These are phyloP conservation scores for Aspergillus caelatus DNA, from an alignment of 2,329 filamentous ascomycete genomes.

Conservation along the genomic window DNA sequence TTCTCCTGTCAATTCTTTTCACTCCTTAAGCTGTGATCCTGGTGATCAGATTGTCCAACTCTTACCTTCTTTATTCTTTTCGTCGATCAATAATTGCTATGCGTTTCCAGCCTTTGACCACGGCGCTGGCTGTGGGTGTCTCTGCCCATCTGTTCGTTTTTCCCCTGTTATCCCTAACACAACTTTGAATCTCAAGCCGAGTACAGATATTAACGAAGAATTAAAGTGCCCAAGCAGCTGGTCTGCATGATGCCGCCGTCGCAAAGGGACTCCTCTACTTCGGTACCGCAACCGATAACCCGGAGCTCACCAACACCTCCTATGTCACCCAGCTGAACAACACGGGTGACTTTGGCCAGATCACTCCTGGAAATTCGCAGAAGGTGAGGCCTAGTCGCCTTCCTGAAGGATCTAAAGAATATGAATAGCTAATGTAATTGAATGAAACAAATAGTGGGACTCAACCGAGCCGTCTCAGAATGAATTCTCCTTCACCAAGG, in stretches of 20 bases:
- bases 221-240: conserved; percentile 23
- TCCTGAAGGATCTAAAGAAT: not conserved
- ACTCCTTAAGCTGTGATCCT: not conserved
- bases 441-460: conserved; percentile 55
- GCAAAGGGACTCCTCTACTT: conserved; percentile 60
- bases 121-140: conserved; percentile 6
- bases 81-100: not conserved
- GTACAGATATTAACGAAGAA: not conserved
- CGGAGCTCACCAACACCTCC: conserved; percentile 54
- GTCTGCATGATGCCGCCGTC: conserved; percentile 46
- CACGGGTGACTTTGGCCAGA: conserved; percentile 64
- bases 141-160: conserved; percentile 1
- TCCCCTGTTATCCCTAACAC: not conserved
- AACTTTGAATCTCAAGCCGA: not conserved
- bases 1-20: not conserved
- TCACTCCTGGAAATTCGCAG: conserved; percentile 66
- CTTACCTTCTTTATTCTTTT: not conserved
- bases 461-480: conserved; percentile 60
- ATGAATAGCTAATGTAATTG: not conserved
- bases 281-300: conserved; percentile 62
- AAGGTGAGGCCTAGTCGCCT: conserved; percentile 38
- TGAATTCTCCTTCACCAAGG: conserved; percentile 61
- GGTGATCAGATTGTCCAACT: not conserved
- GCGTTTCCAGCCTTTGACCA: not conserved
- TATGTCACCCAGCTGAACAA: conserved; percentile 63